Conservation (phyloP, 176 grass and related monocot species). For the Carex myosuroides region DNA sequence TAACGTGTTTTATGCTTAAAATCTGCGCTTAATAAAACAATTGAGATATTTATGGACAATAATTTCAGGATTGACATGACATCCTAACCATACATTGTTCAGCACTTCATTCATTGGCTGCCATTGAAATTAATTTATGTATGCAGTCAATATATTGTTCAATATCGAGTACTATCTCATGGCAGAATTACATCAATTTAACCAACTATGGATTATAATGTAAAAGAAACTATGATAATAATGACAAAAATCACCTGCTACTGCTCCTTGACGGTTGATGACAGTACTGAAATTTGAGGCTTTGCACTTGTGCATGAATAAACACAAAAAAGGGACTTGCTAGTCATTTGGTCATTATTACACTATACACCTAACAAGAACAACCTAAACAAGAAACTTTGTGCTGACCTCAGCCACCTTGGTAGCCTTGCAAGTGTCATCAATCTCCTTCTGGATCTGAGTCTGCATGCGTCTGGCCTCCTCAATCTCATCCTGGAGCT, state of each 20-base stretch:
- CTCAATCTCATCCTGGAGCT: slow-evolving; percentile 32
- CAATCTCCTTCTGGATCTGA: slow-evolving; percentile 42
- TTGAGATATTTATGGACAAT: neutral
- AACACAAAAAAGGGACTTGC: neutral
- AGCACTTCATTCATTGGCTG: neutral
- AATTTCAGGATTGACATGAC: neutral
- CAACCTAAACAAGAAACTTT: neutral
- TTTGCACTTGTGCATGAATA: neutral
- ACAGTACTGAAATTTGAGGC: neutral
- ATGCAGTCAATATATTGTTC: neutral
- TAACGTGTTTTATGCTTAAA: neutral
- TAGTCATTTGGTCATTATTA: neutral
- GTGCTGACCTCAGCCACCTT: slow-evolving; percentile 58
- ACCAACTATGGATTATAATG: neutral
- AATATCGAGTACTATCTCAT: neutral
- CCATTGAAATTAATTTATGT: neutral
- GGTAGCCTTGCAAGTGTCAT: slow-evolving; percentile 41
- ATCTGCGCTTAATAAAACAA: neutral
- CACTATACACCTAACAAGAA: neutral
- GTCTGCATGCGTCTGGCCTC: neutral
- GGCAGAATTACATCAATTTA: neutral
- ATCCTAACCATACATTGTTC: neutral
- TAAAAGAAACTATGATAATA: neutral
- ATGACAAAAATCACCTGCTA: neutral
- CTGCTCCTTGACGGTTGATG: neutral